Base-by-base conservation (phyloP, 768 basidiomycete genomes). In the Lentinus brumalis region DNA sequence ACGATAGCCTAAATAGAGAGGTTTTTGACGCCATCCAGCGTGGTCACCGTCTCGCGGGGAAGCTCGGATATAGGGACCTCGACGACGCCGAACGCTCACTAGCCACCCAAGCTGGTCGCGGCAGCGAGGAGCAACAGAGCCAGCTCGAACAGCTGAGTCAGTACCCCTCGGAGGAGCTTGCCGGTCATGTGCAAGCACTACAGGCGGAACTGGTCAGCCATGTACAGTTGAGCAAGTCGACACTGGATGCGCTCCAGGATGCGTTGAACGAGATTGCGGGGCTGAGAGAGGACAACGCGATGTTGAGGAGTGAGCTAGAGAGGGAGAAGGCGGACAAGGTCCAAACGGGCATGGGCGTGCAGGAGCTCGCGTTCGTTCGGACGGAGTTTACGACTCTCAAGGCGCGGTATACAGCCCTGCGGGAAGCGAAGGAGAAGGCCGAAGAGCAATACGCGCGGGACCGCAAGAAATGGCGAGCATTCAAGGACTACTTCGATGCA, bases 361-460 rank as follows among this genome's bases (percentile, higher is more conserved):
- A 45, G 3, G 56, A 62, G 39, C 51, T 26, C 5, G 62, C 54
- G 1, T 53, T 31, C 41, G 26, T 53, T 4, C 54, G 53, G 12
- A 54, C 41, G 11, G 57, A 63, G 46, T 54, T 65, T 26, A 51
- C 31, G 1, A 40, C 53, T 15, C 55, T 62, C 12, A 31, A 59
- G n/a, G 15, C 56, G 38, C 38, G 61, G 12, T 85, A 82, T 57
- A 81, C 84, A 42, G 75, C 74, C 0, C 73, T 89, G 1, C 61
- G 72, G 5, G 73, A 74, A 41, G 73, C 76, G 31, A 80, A 80
- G 56, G 75, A 78, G 53, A 77, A 81, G 1, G 79, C 80, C 12
- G 77, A 77, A 11, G 74, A 70, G 21, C 79, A 78, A 18, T 84
- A 84, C 70, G 78, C 81, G 60, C 59, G 62, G 18, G 83, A 88